phyloP scores from a whole-genome alignment of 1,284 basidiomycete species.

The Chondrostereum purpureum region DNA sequence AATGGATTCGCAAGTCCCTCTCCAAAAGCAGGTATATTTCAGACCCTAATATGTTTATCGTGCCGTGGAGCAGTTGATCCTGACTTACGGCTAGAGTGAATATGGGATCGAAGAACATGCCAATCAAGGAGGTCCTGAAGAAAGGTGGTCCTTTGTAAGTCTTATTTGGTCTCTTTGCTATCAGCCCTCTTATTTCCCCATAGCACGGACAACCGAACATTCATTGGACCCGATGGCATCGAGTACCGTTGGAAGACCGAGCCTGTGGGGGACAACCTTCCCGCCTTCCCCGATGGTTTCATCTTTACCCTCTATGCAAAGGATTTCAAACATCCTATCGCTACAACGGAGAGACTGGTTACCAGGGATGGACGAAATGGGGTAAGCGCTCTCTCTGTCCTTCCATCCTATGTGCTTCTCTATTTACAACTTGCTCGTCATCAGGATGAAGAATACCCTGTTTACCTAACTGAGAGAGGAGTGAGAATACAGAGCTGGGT shows the following conservation, averaged over 20 bases:
- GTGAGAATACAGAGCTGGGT: conserved; percentile 11
- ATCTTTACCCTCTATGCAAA: not conserved
- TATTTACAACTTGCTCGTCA: not conserved
- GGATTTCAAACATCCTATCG: not conserved
- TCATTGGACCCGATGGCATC: not conserved
- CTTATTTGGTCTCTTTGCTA: not conserved
- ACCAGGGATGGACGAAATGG: not conserved
- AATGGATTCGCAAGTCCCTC: not conserved
- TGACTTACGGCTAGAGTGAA: not conserved
- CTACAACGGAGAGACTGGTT: not conserved
- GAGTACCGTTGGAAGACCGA: not conserved
- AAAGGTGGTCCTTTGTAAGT: not conserved
- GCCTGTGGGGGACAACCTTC: not conserved
- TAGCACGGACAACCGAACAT: not conserved
- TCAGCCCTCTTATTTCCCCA: not conserved
- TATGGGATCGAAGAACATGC: not conserved
- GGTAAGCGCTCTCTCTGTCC: too few species aligned
- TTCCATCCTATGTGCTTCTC: not conserved
- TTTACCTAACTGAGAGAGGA: conserved; percentile 15
- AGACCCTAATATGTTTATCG: not conserved
- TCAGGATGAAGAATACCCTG: conserved; percentile 15
- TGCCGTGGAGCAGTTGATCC: not conserved
- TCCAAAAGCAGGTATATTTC: not conserved
- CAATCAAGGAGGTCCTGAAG: not conserved
- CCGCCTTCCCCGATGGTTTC: not conserved